phyloP scores from a whole-genome alignment of 805 yeast species.

The Phaffomyces antillensis region DNA sequence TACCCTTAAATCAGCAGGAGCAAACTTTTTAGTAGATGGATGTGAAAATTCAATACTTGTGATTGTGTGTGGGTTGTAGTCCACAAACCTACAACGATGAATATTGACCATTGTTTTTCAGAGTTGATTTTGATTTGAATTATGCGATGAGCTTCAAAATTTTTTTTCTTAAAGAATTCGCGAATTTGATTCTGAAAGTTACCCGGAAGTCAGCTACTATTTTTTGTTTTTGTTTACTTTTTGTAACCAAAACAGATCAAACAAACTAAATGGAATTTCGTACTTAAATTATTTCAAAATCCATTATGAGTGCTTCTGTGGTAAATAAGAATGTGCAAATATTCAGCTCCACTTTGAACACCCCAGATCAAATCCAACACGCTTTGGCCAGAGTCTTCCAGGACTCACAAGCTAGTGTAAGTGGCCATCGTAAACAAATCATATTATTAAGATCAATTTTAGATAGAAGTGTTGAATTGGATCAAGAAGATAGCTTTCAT shows the following conservation, averaged over 20 bases:
- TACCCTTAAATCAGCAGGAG: constrained; percentile 56
- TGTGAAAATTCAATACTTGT: constrained; percentile 78
- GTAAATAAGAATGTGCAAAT: constrained; percentile 8
- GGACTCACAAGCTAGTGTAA: constrained; percentile 66
- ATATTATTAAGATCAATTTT: constrained; percentile 56
- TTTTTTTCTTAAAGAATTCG: constrained; percentile 2
- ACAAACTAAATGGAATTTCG: background rate
- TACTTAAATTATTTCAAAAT: no score
- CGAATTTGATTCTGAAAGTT: background rate
- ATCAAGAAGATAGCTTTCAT: constrained; percentile 51
- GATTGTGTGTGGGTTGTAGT: constrained; percentile 76
- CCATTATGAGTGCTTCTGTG: constrained; percentile 11
- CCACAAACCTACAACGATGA: constrained; percentile 90
- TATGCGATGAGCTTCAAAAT: constrained; percentile 11
- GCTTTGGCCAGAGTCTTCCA: constrained; percentile 68
- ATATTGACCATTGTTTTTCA: constrained; percentile 23
- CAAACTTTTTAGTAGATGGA: constrained; percentile 37
- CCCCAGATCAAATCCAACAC: constrained; percentile 30
- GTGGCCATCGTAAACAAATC: constrained; percentile 72
- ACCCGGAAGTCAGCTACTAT: background rate
- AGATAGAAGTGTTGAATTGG: constrained; percentile 43
- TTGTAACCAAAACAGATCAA: background rate
- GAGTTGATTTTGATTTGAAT: background rate
- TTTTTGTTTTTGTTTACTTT: background rate
- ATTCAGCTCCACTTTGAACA: constrained; percentile 14